These are phyloP conservation scores for Exophiala bonariae DNA, from an alignment of 2,329 filamentous ascomycete genomes.

Conservation along the genomic window DNA sequence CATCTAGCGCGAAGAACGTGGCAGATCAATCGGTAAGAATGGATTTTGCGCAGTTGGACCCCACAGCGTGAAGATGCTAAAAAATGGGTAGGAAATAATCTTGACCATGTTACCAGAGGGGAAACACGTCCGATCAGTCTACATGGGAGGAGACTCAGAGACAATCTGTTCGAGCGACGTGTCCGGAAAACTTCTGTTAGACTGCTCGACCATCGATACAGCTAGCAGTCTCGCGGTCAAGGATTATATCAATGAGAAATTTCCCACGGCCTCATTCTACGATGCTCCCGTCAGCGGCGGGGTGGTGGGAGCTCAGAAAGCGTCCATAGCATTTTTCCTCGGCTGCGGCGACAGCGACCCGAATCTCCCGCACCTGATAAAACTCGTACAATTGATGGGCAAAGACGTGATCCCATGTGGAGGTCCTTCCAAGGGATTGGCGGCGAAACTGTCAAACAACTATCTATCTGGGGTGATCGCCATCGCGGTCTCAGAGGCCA, in stretches of 20 bases:
- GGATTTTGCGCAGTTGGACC: neutral
- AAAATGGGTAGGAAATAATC: constrained; percentile 33
- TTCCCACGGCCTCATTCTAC: constrained; percentile 46
- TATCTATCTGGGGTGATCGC: constrained; percentile 61
- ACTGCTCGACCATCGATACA: constrained; percentile 59
- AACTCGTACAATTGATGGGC: constrained; percentile 55
- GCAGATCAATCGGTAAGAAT: constrained; percentile 49
- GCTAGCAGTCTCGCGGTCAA: constrained; percentile 37
- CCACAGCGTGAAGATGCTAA: too few species aligned
- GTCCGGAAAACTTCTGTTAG: constrained; percentile 50
- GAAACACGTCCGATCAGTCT: constrained; percentile 39
- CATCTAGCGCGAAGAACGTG: constrained; percentile 48
- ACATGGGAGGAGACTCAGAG: constrained; percentile 46
- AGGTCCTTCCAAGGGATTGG: constrained; percentile 55
- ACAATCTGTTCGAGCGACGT: constrained; percentile 40
- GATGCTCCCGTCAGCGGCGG: constrained; percentile 57
- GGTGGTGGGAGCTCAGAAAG: constrained; percentile 51
- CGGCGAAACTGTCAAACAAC: constrained; percentile 63
- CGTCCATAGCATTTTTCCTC: constrained; percentile 57
- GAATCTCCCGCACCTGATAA: constrained; percentile 44
- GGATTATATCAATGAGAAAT: constrained; percentile 19
- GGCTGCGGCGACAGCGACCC: constrained; percentile 48
- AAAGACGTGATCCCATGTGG: constrained; percentile 55
- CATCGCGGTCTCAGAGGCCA: constrained; percentile 58
- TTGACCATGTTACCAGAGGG: constrained; percentile 38